Evolutionary conservation across 352 stramenopile genomes (phyloP).

Genomic region (Globisporangium carolinianum): DNA sequence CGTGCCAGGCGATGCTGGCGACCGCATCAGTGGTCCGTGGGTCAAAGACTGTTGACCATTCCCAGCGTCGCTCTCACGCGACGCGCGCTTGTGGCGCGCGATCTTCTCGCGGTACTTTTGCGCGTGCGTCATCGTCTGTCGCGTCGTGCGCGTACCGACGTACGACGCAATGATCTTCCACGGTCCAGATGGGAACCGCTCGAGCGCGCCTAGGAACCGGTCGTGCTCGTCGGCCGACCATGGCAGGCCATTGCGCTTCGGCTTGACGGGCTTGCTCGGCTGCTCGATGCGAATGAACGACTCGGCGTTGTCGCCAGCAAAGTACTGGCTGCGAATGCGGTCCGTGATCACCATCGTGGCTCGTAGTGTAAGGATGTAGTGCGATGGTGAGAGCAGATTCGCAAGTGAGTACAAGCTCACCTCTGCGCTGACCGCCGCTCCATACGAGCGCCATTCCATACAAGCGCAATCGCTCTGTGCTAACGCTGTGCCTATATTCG

Average conservation of each 20-base stretch:
- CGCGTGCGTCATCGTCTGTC: constrained; percentile 54
- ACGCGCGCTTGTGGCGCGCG: background rate
- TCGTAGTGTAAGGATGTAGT: no score
- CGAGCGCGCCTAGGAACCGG: constrained; percentile 17
- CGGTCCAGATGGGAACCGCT: constrained; percentile 18
- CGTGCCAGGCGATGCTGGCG: no score
- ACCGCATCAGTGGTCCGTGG: no score
- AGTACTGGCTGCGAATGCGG: background rate
- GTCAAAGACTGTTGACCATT: no score
- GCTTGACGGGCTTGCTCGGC: background rate
- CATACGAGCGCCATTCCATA: no score
- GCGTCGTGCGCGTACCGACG: constrained; percentile 24
- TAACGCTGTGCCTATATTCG: no score
- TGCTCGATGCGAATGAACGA: constrained; percentile 2
- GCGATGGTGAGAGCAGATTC: no score
- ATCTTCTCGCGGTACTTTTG: constrained; percentile 12
- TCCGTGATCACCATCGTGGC: no score
- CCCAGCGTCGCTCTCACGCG: no score
- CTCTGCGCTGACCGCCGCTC: no score
- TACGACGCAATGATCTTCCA: constrained; percentile 20
- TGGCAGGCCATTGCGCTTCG: background rate
- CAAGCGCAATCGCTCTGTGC: no score
- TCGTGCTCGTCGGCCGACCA: constrained; percentile 18
- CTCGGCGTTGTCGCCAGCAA: background rate
- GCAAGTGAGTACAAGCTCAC: no score